Evolutionary conservation across 495 filamentous ascomycete species (phyloP).

Genomic region (Lophiotrema nucula): DNA sequence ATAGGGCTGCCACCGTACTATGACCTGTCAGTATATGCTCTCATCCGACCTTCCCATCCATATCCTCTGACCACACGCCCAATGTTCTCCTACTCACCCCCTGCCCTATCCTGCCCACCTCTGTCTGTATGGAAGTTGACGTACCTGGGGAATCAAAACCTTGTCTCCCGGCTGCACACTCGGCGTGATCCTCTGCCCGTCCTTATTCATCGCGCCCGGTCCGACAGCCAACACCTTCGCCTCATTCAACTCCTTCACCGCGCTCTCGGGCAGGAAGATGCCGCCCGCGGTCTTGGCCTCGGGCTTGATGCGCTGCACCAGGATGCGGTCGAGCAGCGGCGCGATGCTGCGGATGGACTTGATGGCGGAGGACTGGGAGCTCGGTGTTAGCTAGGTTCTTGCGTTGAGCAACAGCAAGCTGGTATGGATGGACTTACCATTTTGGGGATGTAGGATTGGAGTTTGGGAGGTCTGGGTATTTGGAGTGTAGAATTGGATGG

Average conservation of each 20-base stretch:
- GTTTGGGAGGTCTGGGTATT: no score
- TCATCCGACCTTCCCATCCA: not conserved
- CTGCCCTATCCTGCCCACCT: not conserved
- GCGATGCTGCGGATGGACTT: constrained; percentile 94
- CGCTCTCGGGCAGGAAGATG: constrained; percentile 95
- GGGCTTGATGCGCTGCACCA: constrained; percentile 97
- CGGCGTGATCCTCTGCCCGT: constrained; percentile 80
- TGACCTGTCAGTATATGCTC: constrained; percentile 35
- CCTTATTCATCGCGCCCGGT: constrained; percentile 78
- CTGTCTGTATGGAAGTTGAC: constrained; percentile 36
- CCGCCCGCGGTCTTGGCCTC: constrained; percentile 93
- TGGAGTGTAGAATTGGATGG: no score
- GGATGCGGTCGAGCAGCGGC: constrained; percentile 95
- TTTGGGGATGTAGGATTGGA: no score
- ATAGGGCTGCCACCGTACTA: constrained; percentile 94
- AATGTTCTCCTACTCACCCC: constrained; percentile 11
- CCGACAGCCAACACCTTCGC: constrained; percentile 93
- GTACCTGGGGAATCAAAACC: constrained; percentile 94
- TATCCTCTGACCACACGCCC: constrained; percentile 6
- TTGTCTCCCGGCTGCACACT: constrained; percentile 81
- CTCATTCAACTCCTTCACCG: constrained; percentile 97
- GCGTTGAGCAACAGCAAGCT: no score
- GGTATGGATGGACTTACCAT: no score
- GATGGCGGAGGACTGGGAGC: constrained; percentile 57
- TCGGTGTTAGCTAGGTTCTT: no score